Conservation (phyloP, 352 stramenopile species). For the Phytopythium helicoides region DNA sequence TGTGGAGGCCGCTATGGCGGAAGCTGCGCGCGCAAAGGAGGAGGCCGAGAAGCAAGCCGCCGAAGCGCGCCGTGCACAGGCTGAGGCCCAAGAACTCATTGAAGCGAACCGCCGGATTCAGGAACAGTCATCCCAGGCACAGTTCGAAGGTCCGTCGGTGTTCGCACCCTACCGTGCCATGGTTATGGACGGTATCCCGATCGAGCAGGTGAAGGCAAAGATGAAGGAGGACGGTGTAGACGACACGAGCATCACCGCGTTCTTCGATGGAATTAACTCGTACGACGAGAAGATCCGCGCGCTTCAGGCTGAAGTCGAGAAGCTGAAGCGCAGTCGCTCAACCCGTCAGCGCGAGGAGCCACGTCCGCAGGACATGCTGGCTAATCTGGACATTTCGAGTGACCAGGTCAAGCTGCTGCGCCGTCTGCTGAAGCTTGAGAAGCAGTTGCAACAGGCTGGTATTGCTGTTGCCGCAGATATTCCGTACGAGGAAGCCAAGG, state of each 20-base stretch:
- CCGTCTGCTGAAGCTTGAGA: constrained; percentile 80
- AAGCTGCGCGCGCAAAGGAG: constrained; percentile 75
- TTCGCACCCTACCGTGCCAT: constrained; percentile 67
- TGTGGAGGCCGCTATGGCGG: constrained; percentile 81
- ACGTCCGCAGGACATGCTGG: constrained; percentile 58
- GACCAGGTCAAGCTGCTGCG: constrained; percentile 80
- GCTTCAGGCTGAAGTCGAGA: constrained; percentile 80
- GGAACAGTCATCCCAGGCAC: constrained; percentile 37
- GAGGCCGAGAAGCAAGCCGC: constrained; percentile 79
- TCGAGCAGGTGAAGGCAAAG: constrained; percentile 68
- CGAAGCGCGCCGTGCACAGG: constrained; percentile 69
- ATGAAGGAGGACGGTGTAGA: constrained; percentile 81
- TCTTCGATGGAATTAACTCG: constrained; percentile 84
- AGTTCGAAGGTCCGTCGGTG: constrained; percentile 35
- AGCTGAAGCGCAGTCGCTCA: constrained; percentile 67
- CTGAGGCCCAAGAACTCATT: constrained; percentile 81
- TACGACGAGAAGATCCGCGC: constrained; percentile 83
- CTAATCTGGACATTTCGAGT: constrained; percentile 63
- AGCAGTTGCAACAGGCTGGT: constrained; percentile 79
- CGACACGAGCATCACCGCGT: constrained; percentile 64
- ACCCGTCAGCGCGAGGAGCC: constrained; percentile 48
- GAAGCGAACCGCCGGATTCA: constrained; percentile 84
- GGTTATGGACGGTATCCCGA: constrained; percentile 65
- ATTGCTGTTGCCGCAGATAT: constrained; percentile 92
- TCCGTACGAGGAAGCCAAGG: constrained; percentile 90